These are phyloP conservation scores for Coniochaeta sp. DNA, from an alignment of 2,329 filamentous ascomycete genomes.

Conservation along the genomic window DNA sequence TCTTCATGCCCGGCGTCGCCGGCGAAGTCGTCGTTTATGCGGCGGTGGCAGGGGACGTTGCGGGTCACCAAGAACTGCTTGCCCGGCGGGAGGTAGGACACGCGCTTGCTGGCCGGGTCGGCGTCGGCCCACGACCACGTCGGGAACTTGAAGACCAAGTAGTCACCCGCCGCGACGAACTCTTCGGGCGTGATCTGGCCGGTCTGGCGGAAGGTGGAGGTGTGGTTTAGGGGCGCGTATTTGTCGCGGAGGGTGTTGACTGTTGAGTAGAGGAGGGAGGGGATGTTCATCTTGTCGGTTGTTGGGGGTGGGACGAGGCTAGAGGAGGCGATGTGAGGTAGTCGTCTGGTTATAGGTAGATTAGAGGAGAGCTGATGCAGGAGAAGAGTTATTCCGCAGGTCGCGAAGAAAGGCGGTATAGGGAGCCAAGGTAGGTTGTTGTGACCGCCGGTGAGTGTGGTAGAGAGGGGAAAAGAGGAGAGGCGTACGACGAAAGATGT, in stretches of 20 bases:
- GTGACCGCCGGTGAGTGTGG: background rate
- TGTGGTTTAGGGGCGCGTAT: constrained; percentile 82
- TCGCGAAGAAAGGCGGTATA: background rate
- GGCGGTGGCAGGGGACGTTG: constrained; percentile 86
- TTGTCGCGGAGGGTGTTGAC: constrained; percentile 88
- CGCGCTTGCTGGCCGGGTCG: constrained; percentile 70
- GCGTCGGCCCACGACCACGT: constrained; percentile 96
- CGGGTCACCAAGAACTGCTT: constrained; percentile 96
- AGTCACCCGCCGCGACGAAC: constrained; percentile 92
- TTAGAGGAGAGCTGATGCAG: background rate
- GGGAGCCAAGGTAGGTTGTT: background rate
- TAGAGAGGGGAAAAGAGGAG: no score
- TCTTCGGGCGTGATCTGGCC: constrained; percentile 97
- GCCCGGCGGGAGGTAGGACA: constrained; percentile 71
- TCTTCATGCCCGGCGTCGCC: constrained; percentile 83
- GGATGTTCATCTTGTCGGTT: constrained; percentile 63
- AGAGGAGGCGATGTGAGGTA: background rate
- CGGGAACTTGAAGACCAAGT: constrained; percentile 97
- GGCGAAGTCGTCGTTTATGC: constrained; percentile 89
- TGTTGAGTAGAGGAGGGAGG: constrained; percentile 64
- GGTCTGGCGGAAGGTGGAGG: constrained; percentile 86
- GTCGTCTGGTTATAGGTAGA: background rate
- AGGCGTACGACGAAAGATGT: background rate
- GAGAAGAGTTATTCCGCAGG: background rate
- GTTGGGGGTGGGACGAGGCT: background rate